Base-by-base conservation (phyloP, 768 basidiomycete species). In the Pleurotus pulmonarius region DNA sequence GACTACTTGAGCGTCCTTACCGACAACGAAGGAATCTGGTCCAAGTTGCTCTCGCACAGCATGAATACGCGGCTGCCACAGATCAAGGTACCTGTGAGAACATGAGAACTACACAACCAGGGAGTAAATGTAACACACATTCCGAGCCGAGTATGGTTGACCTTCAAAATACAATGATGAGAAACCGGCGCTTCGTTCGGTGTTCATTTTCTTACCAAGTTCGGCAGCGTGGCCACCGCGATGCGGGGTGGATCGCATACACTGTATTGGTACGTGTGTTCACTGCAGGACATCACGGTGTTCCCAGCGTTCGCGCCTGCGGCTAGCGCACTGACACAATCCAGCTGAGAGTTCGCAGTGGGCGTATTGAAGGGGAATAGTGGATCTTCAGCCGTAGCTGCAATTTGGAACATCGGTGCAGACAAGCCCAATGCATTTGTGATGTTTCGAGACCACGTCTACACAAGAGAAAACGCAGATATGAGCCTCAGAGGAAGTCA, bases 201-300 rank as follows among this genome's bases (percentile, higher is more conserved):
- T 8, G 12, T 13, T n/a, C 15, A 29, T 24, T 25, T 16, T 11
- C 46, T 47, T 20, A 77, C 80, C 47, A 82, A 61, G 58, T 82
- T 82, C 9, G 76, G 74, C 37, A 82, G 64, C 4, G 78, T 83
- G 9, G 78, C 80, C 26, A 79, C 72, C 3, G 72, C 71, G 49
- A 68, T 73, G 54, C 78, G 73, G 0, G 69, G 67, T 18, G 75
- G 70, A 63, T 77, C 75, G 53, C 75, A 77, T 58, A 79, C 79
- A 57, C 75, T 79, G 59, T 81, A 82, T 56, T 81, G 79, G 59
- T 82, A 80, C 1, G 79, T 79, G 55, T 81, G 81, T 63, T 83
- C 81, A 58, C 78, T 80, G 60, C 81, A 82, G 2, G 69, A 71
- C 47, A 67, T 70, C 11, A 77, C 76, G n/a, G 77, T 76, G 55